Evolutionary conservation across 305 asterid species (phyloP).

Genomic region (Solanum hybrid): DNA sequence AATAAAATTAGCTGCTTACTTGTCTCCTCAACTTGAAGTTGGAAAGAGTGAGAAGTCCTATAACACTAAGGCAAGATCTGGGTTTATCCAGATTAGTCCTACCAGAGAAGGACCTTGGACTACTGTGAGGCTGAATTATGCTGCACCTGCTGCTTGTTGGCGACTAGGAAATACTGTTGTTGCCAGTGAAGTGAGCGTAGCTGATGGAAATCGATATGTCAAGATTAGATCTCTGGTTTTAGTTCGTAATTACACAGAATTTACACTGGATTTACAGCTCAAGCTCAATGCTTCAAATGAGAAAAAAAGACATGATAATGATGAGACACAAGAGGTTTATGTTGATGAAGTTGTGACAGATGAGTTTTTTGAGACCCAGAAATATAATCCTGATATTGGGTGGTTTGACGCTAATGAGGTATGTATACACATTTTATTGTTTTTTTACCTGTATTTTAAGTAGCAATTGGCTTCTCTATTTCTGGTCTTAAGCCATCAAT

Average conservation of each 20-base stretch:
- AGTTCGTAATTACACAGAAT: slow-evolving; percentile 67
- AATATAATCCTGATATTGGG: slow-evolving; percentile 40
- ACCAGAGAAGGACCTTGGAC: slow-evolving; percentile 92
- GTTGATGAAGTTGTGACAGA: slow-evolving; percentile 35
- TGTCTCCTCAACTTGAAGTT: slow-evolving; percentile 39
- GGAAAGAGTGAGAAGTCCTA: slow-evolving; percentile 30
- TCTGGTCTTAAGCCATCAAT: neutral
- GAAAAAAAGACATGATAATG: slow-evolving; percentile 18
- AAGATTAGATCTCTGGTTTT: slow-evolving; percentile 80
- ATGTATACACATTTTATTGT: neutral
- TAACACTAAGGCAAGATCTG: slow-evolving; percentile 33
- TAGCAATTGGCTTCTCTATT: neutral
- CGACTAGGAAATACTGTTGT: slow-evolving; percentile 64
- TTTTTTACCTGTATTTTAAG: neutral
- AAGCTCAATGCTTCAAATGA: slow-evolving; percentile 34
- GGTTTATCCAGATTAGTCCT: slow-evolving; percentile 84
- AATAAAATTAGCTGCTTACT: slow-evolving; percentile 55
- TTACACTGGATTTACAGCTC: slow-evolving; percentile 63
- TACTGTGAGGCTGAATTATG: slow-evolving; percentile 72
- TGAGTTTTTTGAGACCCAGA: slow-evolving; percentile 74
- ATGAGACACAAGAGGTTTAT: slow-evolving; percentile 22
- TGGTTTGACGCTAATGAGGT: slow-evolving; percentile 68
- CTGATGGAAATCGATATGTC: slow-evolving; percentile 69
- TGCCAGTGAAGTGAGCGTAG: slow-evolving; percentile 87
- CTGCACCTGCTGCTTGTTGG: slow-evolving; percentile 95